Conservation (phyloP, 2,329 filamentous ascomycete genomes). For the Pseudodiploospora longispora region DNA sequence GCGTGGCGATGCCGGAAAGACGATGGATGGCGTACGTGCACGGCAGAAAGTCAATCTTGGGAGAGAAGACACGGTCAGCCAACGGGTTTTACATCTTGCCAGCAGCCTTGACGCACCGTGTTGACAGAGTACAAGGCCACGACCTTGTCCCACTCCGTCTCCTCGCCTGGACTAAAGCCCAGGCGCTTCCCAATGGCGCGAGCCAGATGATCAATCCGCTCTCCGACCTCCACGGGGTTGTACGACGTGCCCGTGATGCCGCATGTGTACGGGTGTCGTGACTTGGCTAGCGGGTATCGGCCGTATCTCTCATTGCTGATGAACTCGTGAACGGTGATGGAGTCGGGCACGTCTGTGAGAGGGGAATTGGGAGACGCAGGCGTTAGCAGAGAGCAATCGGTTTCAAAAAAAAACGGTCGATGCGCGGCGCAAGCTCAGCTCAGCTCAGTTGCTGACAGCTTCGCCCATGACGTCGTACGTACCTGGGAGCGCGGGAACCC, state of each 20-base stretch:
- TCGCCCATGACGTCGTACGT: conserved; percentile 13
- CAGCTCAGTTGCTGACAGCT: too few relatives aligned
- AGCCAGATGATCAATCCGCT: conserved; percentile 59
- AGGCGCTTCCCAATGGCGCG: conserved; percentile 63
- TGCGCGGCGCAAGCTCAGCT: too few relatives aligned
- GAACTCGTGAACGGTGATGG: conserved; percentile 67
- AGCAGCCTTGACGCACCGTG: conserved; percentile 44
- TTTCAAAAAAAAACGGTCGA: background rate
- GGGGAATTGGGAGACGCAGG: background rate
- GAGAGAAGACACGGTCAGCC: background rate
- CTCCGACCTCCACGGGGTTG: conserved; percentile 52
- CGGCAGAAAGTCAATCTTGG: conserved; percentile 65
- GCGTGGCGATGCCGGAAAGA: conserved; percentile 64
- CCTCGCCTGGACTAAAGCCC: conserved; percentile 60
- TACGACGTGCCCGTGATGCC: conserved; percentile 64
- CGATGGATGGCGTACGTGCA: conserved; percentile 67
- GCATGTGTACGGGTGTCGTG: conserved; percentile 67
- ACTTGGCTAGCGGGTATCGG: conserved; percentile 52
- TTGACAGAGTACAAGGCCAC: conserved; percentile 72
- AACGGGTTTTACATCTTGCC: background rate
- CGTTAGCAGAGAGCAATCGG: background rate
- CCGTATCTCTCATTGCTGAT: conserved; percentile 66
- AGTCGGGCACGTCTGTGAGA: conserved; percentile 55
- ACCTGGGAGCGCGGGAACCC: conserved; percentile 45
- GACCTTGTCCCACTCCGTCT: conserved; percentile 75